phyloP scores from a whole-genome alignment of 148 eudicot species.

The Drosera capensis region DNA sequence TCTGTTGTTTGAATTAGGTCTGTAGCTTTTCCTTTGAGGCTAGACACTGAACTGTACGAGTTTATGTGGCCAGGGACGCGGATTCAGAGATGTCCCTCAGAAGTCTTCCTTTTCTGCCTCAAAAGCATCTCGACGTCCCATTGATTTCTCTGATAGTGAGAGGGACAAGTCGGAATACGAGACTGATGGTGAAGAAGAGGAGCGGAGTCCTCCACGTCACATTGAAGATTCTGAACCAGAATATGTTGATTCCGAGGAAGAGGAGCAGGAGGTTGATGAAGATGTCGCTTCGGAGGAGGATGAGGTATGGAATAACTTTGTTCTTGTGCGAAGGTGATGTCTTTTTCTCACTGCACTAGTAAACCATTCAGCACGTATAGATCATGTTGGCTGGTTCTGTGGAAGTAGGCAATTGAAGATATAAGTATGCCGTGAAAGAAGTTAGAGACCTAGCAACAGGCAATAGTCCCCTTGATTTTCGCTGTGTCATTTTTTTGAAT shows the following conservation, averaged over 20 bases:
- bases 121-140: slow-evolving; percentile 67
- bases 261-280: slow-evolving; percentile 42
- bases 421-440: no score
- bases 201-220: slow-evolving; percentile 41
- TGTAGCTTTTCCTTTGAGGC: not conserved
- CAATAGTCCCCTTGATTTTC: no score
- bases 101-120: slow-evolving; percentile 36
- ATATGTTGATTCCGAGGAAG: slow-evolving; percentile 67
- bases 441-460: no score
- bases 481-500: no score
- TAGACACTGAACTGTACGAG: not conserved
- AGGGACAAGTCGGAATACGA: slow-evolving; percentile 93
- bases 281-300: slow-evolving; percentile 75
- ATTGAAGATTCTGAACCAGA: slow-evolving; percentile 58
- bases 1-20: not conserved
- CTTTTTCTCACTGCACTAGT: not conserved
- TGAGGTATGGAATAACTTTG: slow-evolving; percentile 42
- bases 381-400: not conserved
- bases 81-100: slow-evolving; percentile 46
- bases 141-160: slow-evolving; percentile 78
- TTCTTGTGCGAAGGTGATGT: no score
- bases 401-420: no score
- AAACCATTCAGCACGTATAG: not conserved
- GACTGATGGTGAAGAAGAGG: slow-evolving; percentile 87
- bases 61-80: slow-evolving; percentile 23